Percentiles rank a stretch among this genome's conserved stretches.
phyloP scores from a whole-genome alignment of 805 yeast species.

The Yamadazyma paraphyllophila region DNA sequence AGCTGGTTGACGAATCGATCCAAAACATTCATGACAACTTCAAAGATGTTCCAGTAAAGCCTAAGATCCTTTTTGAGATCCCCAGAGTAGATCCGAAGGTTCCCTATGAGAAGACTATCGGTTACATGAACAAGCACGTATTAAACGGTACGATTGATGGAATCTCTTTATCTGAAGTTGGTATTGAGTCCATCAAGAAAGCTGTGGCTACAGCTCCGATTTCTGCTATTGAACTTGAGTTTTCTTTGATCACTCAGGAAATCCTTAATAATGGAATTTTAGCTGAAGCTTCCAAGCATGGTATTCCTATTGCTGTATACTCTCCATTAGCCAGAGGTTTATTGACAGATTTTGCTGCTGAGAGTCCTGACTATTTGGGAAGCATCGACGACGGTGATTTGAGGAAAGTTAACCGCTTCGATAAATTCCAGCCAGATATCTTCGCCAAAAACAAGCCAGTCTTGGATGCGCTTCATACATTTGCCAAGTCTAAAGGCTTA shows the following conservation, averaged over 20 bases:
- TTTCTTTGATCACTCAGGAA: conserved; percentile 65
- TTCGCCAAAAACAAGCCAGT: conserved; percentile 50
- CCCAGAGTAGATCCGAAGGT: conserved; percentile 64
- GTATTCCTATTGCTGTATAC: conserved; percentile 71
- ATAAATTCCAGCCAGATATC: conserved; percentile 58
- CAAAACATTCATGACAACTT: conserved; percentile 37
- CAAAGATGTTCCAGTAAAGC: conserved; percentile 22
- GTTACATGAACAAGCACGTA: conserved; percentile 55
- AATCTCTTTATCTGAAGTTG: conserved; percentile 72
- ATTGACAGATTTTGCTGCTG: conserved; percentile 60
- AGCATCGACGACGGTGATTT: conserved; percentile 4
- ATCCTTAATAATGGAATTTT: conserved; percentile 62
- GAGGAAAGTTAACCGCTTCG: conserved; percentile 3
- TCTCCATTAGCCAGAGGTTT: conserved; percentile 84
- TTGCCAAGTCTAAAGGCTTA: conserved; percentile 48
- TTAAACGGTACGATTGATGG: conserved; percentile 67
- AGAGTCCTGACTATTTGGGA: conserved; percentile 21
- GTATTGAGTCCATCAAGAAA: conserved; percentile 57
- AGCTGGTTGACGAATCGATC: conserved; percentile 47
- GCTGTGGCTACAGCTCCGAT: conserved; percentile 59
- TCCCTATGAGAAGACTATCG: conserved; percentile 59
- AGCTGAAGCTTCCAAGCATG: conserved; percentile 52
- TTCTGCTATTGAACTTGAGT: conserved; percentile 74
- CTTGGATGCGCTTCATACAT: conserved; percentile 48
- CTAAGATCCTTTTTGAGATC: conserved; percentile 55